Evolutionary conservation across 257 asterid genomes (phyloP), one percentile per base, ranked within the genome.

Genomic region (Primulina tabacum): DNA sequence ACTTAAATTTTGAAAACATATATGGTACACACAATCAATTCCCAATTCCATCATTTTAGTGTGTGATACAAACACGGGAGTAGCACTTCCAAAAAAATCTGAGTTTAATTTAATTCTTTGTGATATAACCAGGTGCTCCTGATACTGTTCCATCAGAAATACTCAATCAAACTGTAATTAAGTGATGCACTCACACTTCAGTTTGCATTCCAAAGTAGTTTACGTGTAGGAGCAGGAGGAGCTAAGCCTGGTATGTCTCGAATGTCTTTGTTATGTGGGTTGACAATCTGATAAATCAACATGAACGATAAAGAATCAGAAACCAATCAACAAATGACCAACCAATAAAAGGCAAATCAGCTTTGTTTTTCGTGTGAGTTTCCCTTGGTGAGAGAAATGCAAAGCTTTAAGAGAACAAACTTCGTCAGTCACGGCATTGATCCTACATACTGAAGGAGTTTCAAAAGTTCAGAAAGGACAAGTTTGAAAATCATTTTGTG

Each of bases 231-330:
- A 70, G 76, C 97, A n/a, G 98, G 98, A 79, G 98, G 98, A 66
- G 98, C 98, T 75, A 92, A 71, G 60, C 98, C 98, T 16, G 97
- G 98, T 77, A 92, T 88, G 72, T 90, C 96, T 55, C 92, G 86
- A 57, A 92, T 90, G 74, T 84, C 90, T 78, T 82, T 87, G 93
- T 88, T 92, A 35, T 78, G 62, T 17, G 98, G 98, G 78, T 92
- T 84, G 78, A 90, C 96, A 34, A 90, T 86, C 98, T 92, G 92
- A 62, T 80, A 80, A 66, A 68, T 43, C 43, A 71, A 62, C 34
- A 74, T 14, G 5, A 75, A 7, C 38, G 37, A 40, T 68, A 66
- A 9, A n/a, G n/a, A n/a, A 35, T 74, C 34, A 73, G 67, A 40
- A 2, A 60, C 38, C 12, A 56, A 34, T 20, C 34, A 64, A 64